These are phyloP conservation scores for Botryosphaeria dothidea DNA, from an alignment of 2,329 filamentous ascomycete genomes.

Conservation along the genomic window DNA sequence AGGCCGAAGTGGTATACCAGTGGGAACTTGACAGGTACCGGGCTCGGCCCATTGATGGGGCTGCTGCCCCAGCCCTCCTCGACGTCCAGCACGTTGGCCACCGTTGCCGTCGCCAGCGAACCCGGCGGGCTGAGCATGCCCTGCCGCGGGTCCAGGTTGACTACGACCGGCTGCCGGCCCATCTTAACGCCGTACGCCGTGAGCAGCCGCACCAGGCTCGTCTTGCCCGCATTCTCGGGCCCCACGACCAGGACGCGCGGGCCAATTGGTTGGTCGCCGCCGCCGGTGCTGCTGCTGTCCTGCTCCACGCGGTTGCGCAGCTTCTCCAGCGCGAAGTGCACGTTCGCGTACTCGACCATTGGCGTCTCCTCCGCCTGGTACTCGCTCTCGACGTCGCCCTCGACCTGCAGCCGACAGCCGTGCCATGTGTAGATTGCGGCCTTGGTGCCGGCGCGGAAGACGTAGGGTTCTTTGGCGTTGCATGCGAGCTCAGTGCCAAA, in stretches of 20 bases:
- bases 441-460: conserved; percentile 72
- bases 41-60: conserved; percentile 85
- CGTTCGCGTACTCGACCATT: conserved; percentile 74
- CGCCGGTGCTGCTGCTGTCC: not conserved
- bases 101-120: conserved; percentile 81
- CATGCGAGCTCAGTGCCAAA: conserved; percentile 92
- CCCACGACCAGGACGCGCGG: conserved; percentile 86
- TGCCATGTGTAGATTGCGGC: conserved; percentile 91
- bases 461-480: conserved; percentile 67
- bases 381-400: conserved; percentile 67
- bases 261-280: conserved; percentile 50
- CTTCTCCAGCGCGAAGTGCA: conserved; percentile 82
- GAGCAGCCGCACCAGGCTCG: conserved; percentile 73
- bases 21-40: conserved; percentile 87
- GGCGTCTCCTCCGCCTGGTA: conserved; percentile 78
- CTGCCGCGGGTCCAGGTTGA: conserved; percentile 83
- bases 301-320: conserved; percentile 62
- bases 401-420: conserved; percentile 82
- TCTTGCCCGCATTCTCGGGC: conserved; percentile 78
- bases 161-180: conserved; percentile 73
- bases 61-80: conserved; percentile 88
- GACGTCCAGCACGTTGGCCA: conserved; percentile 83
- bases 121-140: conserved; percentile 60
- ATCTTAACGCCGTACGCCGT: conserved; percentile 76
- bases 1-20: conserved; percentile 87